phyloP scores from a whole-genome alignment of 2,329 filamentous ascomycete species.

The Cladophialophora carrionii region DNA sequence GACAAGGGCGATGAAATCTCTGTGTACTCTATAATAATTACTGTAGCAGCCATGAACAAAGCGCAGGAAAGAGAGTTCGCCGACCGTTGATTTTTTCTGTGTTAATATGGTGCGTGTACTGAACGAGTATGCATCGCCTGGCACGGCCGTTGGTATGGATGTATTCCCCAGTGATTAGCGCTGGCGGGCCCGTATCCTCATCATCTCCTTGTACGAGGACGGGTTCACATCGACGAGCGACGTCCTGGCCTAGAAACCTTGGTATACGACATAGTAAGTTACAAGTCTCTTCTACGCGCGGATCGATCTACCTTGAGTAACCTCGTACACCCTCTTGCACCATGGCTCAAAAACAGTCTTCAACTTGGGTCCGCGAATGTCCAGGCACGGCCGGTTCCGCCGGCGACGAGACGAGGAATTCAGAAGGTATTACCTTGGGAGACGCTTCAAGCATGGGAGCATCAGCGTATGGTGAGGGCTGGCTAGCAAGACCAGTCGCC shows the following conservation, averaged over 20 bases:
- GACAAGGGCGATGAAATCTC: neutral
- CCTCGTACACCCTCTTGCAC: too few species aligned
- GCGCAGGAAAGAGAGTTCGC: neutral
- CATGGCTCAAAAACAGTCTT: too few species aligned
- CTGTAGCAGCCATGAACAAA: neutral
- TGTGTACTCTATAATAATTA: neutral
- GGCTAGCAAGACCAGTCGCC: neutral
- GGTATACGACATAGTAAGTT: too few species aligned
- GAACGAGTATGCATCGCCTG: too few species aligned
- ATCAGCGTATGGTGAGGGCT: neutral
- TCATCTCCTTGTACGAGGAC: neutral
- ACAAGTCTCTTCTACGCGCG: too few species aligned
- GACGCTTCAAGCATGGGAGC: neutral
- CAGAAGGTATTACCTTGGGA: neutral
- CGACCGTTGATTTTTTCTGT: too few species aligned
- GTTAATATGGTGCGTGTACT: too few species aligned
- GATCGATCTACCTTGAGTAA: too few species aligned
- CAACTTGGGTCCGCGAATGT: neutral
- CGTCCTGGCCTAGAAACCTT: too few species aligned
- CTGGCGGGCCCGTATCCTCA: neutral
- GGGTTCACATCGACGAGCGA: too few species aligned
- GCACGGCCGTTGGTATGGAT: neutral
- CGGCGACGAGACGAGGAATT: neutral
- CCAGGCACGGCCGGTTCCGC: neutral
- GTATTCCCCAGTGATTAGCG: neutral